A percentile compares a stretch with the other conserved stretches of the same genome.
Evolutionary conservation across 2,329 filamentous ascomycete species (phyloP).

Genomic region (Grosmannia clavigera): DNA sequence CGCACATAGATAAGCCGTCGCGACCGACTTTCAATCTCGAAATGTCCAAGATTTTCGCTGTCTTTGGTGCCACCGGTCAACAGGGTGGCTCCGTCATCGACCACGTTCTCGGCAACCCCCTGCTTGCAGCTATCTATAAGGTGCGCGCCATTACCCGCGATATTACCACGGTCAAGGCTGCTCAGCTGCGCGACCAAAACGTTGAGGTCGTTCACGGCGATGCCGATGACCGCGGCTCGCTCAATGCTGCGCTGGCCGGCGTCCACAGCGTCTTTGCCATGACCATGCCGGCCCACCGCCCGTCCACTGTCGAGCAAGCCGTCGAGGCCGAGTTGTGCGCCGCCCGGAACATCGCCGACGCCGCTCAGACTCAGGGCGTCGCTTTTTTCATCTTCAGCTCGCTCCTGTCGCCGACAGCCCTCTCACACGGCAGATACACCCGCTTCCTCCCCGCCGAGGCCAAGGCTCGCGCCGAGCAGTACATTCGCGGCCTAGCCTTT

Average conservation of each 20-base stretch:
- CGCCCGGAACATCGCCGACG: conserved; percentile 34
- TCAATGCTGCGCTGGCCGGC: conserved; percentile 21
- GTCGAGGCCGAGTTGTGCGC: conserved; percentile 25
- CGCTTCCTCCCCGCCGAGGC: conserved; percentile 35
- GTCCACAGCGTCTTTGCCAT: conserved; percentile 26
- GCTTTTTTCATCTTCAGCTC: conserved; percentile 40
- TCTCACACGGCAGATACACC: conserved; percentile 41
- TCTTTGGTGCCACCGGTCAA: conserved; percentile 16
- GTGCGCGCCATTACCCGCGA: conserved; percentile 38
- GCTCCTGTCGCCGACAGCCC: conserved; percentile 45
- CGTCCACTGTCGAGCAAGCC: conserved; percentile 6
- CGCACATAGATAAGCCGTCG: too few relatives aligned
- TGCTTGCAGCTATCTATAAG: conserved; percentile 9
- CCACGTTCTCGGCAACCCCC: conserved; percentile 12
- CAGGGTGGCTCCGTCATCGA: conserved; percentile 14
- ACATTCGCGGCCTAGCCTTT: conserved; percentile 37
- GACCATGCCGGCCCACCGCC: conserved; percentile 15
- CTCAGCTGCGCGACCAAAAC: too few relatives aligned
- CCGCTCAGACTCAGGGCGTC: conserved; percentile 28
- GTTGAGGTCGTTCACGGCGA: conserved; percentile 27
- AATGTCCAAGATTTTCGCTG: conserved; percentile 10
- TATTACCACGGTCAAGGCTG: conserved; percentile 13
- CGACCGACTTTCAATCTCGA: too few relatives aligned
- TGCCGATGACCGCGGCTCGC: conserved; percentile 22
- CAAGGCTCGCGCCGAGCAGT: conserved; percentile 43